Base-by-base conservation (phyloP, 2,329 filamentous ascomycete species). In the Rutstroemia sp. region DNA sequence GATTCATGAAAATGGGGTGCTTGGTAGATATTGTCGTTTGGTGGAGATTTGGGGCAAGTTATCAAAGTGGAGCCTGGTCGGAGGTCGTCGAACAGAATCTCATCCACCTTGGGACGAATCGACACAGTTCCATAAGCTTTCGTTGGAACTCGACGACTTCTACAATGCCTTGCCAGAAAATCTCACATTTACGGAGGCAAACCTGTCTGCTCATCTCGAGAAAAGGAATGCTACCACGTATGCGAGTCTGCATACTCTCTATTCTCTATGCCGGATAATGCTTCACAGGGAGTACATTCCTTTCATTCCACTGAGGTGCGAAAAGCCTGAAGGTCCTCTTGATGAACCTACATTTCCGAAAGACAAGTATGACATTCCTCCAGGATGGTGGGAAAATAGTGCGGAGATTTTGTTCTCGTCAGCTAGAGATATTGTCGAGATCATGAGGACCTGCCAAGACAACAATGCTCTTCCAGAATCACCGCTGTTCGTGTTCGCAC, bases 271-370 rank as follows among this genome's bases (percentile, higher is more conserved):
- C 66, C 77, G 79, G 56, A 83, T 89, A 60, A 82, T 87, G 72
- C 74, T 88, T 27, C 82, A 87, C 64, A 76, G 85, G 59, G 84
- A 88, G 66, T 87, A 84, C 59, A 76, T 88, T 25, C 83, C 84
- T 0, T 87, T 86, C 64, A 76, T 86, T 16, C 81, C 84, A 2
- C 73, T 86, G 16, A 74, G 76, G 8, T 81, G 76, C 61, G 59
- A 65, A 2, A 69, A 66, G 19, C 79, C 79, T 0, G 63, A 71
- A 38, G 80, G 80, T 0, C 84, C 85, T 0, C 68, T 87, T 10
- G 84, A 87, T 62, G 74, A 75, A 50, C 80, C 82, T 2, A 73
- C 71, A 0, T 82, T 84, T 56, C 72, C 77, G 2, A 67, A 75
- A 12, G 73, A 76, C 6, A 70, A 72, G 39, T 74, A 71, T 45